phyloP scores from a whole-genome alignment of 2,329 filamentous ascomycete genomes.

The Paecilomyces formosus region DNA sequence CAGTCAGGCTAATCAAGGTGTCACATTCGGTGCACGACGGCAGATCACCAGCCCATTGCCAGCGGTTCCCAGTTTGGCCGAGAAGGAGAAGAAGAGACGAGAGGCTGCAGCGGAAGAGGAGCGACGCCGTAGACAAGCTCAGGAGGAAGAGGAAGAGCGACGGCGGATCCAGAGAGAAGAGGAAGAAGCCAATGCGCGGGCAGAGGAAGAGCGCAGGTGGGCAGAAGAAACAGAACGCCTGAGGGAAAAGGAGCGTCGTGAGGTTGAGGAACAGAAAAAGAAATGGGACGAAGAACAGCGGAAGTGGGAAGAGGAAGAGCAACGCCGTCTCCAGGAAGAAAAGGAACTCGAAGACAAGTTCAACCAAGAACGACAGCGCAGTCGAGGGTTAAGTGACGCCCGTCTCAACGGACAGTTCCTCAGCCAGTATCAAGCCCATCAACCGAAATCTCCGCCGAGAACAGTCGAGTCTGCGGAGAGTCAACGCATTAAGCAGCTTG shows the following conservation, averaged over 20 bases:
- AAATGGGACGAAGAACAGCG: slow-evolving; percentile 49
- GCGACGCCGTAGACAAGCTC: slow-evolving; percentile 39
- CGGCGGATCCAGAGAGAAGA: slow-evolving; percentile 41
- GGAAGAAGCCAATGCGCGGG: slow-evolving; percentile 38
- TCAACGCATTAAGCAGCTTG: slow-evolving; percentile 69
- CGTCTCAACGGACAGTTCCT: slow-evolving; percentile 75
- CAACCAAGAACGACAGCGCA: slow-evolving; percentile 57
- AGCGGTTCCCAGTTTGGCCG: slow-evolving; percentile 68
- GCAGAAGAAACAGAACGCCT: slow-evolving; percentile 37
- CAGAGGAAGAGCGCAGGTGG: slow-evolving; percentile 41
- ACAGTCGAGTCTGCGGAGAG: slow-evolving; percentile 45
- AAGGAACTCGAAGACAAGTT: slow-evolving; percentile 62
- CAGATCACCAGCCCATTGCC: slow-evolving; percentile 86
- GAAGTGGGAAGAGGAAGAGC: slow-evolving; percentile 70
- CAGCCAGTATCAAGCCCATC: slow-evolving; percentile 76
- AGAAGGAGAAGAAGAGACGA: slow-evolving; percentile 66
- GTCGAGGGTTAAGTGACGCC: slow-evolving; percentile 55
- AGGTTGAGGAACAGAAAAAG: slow-evolving; percentile 40
- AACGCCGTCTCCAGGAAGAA: slow-evolving; percentile 63
- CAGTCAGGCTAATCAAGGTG: slow-evolving; percentile 89
- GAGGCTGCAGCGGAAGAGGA: slow-evolving; percentile 52
- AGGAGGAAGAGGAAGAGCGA: slow-evolving; percentile 46
- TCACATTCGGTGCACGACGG: slow-evolving; percentile 81
- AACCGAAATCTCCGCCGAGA: slow-evolving; percentile 23
- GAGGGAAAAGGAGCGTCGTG: slow-evolving; percentile 45